These are phyloP conservation scores for Penicillium nordicum DNA, from an alignment of 2,329 filamentous ascomycete species.

Conservation along the genomic window DNA sequence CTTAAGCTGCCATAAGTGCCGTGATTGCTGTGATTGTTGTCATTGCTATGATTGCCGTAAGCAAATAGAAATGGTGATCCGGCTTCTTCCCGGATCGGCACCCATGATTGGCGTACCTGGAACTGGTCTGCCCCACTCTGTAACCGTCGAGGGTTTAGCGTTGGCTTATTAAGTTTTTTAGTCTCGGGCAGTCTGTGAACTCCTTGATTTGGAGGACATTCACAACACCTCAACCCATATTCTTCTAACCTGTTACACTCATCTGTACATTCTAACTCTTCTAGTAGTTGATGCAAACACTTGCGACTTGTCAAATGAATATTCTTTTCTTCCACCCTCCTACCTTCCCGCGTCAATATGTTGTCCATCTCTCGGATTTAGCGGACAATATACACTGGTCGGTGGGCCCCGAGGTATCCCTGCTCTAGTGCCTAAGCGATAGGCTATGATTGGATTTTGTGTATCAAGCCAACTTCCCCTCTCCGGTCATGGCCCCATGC, in stretches of 20 bases:
- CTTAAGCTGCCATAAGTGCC: background rate
- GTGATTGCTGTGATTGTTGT: too few relatives aligned
- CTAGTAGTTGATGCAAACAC: background rate
- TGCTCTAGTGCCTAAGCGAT: background rate
- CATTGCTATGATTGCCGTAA: background rate
- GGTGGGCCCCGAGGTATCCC: background rate
- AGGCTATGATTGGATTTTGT: constrained; percentile 1
- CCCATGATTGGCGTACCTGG: background rate
- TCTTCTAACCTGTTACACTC: background rate
- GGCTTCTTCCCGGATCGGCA: background rate
- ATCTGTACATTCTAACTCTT: background rate
- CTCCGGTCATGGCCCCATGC: constrained; percentile 7
- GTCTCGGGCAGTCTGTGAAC: background rate
- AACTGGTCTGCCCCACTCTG: background rate
- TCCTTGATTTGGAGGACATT: background rate
- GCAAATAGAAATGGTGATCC: background rate
- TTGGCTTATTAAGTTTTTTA: background rate
- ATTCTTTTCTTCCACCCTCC: background rate
- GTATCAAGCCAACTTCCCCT: background rate
- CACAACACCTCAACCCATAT: background rate
- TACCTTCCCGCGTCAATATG: background rate
- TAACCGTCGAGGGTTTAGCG: background rate
- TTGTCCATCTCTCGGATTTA: background rate
- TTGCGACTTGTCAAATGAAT: background rate
- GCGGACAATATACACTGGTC: background rate